These are phyloP conservation scores for Mytilinidion resinicola DNA, from an alignment of 495 filamentous ascomycete genomes.

Conservation along the genomic window DNA sequence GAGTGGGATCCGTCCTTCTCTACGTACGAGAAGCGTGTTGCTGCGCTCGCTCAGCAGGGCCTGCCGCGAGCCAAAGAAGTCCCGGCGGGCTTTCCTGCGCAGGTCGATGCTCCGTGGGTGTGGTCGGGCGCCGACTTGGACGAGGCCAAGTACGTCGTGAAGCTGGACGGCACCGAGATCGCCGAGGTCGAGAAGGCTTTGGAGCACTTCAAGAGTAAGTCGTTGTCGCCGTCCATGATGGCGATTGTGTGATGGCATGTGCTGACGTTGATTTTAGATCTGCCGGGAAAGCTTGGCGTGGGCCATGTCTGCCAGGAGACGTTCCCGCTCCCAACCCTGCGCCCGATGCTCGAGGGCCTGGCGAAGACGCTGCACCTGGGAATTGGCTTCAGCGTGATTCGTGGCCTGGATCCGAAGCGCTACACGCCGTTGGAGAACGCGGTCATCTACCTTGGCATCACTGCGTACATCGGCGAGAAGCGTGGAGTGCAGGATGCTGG, in stretches of 20 bases:
- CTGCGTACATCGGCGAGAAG: conserved; percentile 45
- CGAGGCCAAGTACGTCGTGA: conserved; percentile 4
- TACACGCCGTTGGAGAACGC: conserved; percentile 45
- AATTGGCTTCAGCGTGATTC: conserved; percentile 44
- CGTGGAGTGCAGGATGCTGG: conserved; percentile 45
- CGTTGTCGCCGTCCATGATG: background rate
- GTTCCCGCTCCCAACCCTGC: conserved; percentile 41
- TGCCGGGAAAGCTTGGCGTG: background rate
- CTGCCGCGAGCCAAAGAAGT: background rate
- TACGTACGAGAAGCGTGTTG: conserved; percentile 5
- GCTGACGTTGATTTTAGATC: background rate
- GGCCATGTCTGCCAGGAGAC: conserved; percentile 5
- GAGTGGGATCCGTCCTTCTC: conserved; percentile 10
- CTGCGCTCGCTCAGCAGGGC: background rate
- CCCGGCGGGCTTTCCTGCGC: conserved; percentile 8
- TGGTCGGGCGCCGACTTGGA: conserved; percentile 8
- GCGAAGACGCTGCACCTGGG: conserved; percentile 34
- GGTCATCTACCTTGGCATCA: conserved; percentile 45
- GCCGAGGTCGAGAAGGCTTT: conserved; percentile 5
- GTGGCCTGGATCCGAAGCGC: conserved; percentile 40
- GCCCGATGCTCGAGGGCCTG: conserved; percentile 29
- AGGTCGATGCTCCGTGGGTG: conserved; percentile 6
- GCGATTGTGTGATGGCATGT: background rate
- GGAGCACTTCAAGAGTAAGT: background rate
- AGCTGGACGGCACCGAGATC: background rate